Percentiles rank a stretch among this genome's conserved stretches.
These are phyloP conservation scores for Persicaria tinctoria DNA, from an alignment of 148 eudicot species.

Conservation along the genomic window DNA sequence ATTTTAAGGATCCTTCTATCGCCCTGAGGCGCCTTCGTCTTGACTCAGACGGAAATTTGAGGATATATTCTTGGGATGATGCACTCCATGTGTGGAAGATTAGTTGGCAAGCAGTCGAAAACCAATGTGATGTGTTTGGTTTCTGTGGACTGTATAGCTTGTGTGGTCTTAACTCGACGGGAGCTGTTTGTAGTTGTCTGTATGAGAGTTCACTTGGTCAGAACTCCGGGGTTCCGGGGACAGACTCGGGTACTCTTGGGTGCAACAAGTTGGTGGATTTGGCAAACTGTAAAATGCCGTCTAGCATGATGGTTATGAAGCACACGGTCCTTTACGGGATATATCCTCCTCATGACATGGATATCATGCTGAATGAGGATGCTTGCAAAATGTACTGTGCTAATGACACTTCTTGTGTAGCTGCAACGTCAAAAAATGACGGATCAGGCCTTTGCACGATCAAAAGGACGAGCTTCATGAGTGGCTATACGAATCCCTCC, in stretches of 20 bases:
- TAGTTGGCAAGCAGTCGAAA: slow-evolving; percentile 62
- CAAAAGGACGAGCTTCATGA: slow-evolving; percentile 44
- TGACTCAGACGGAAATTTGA: slow-evolving; percentile 51
- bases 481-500: slow-evolving; percentile 41
- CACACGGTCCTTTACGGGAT: slow-evolving; percentile 53
- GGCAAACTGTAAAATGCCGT: slow-evolving; percentile 42
- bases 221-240: slow-evolving; percentile 17
- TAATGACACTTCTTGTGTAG: slow-evolving; percentile 44
- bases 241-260: slow-evolving; percentile 24
- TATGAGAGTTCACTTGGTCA: slow-evolving; percentile 23
- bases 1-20: slow-evolving; percentile 36
- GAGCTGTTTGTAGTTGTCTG: slow-evolving; percentile 49
- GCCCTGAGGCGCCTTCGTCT: slow-evolving; percentile 43
- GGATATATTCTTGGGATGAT: slow-evolving; percentile 50
- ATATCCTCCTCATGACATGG: slow-evolving; percentile 49
- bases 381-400: slow-evolving; percentile 40
- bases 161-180: slow-evolving; percentile 43
- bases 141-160: slow-evolving; percentile 52
- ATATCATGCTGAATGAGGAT: slow-evolving; percentile 41
- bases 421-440: slow-evolving; percentile 52
- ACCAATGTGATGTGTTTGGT: slow-evolving; percentile 51
- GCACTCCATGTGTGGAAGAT: slow-evolving; percentile 32
- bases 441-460: slow-evolving; percentile 55
- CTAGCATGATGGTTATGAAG: slow-evolving; percentile 41
- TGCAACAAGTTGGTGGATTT: slow-evolving; percentile 50